Evolutionary conservation across 495 filamentous ascomycete species (phyloP), one percentile per base, ranked within the genome.

Genomic region (Tuber calosporum): DNA sequence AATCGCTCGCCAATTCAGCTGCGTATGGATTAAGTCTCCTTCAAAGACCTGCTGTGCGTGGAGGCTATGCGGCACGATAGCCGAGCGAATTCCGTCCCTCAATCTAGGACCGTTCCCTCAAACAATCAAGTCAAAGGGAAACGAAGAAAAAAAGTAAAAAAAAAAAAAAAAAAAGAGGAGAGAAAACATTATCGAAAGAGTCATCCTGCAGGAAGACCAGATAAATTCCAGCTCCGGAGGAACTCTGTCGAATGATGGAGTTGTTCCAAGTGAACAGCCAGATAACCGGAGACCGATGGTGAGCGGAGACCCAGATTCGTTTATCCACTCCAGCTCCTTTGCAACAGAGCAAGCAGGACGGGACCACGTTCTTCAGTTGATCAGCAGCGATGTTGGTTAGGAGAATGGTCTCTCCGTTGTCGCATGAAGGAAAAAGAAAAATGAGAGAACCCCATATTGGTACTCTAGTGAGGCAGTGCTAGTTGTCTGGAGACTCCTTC

Each of bases 251-350:
- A 69, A 41, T 38, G 41, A 68, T 38, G 41, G 67, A 71, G 68
- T 38, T 68, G 75, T 77, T 73, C 76, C 74, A 71, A 71, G 71
- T 43, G 43, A 48, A 68, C 72, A 13, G 43, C 37, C 53, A 73
- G 74, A 78, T n/a, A 40, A 69, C 76, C 76, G 75, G 77, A 19
- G 36, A 71, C 70, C 75, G 70, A 77, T 77, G 68, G 37, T 37
- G 58, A 45, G 67, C 74, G 68, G 66, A 77, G 37, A 30, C 17
- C 48, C 30, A 78, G 70, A 77, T 78, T 66, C 74, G 53, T 68
- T 69, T 36, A 42, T 53, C 74, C 70, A 48, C 68, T 75, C 73
- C 75, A 69, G 68, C 58, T 77, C 38, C 69, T 77, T 67, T 58
- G 70, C 58, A 66, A 77, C 68, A 15, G 75, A 77, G 67, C 48